Base-by-base conservation (phyloP, 306 rosid species). In the Purshia tridentata region DNA sequence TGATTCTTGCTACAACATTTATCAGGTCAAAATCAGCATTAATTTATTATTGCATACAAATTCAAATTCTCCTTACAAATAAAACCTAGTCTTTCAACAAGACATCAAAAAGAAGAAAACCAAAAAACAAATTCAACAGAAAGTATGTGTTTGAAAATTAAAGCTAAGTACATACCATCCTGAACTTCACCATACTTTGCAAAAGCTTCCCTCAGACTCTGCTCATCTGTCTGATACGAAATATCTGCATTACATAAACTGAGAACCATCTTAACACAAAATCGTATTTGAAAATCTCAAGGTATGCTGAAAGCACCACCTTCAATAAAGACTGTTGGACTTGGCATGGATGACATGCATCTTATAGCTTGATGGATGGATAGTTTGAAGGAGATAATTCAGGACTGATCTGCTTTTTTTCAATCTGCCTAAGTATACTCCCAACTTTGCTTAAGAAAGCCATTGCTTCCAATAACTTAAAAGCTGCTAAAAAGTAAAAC, bases 371-470 rank as follows among this genome's bases (percentile, higher is more conserved):
- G 92, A 66, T 79, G 82, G 78, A 79, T 16, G 16, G 88, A 88
- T 49, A 87, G 86, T 15, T 79, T 72, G 44, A 89, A 51, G 84
- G 39, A 47, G 84, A 82, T 40, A 80, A 68, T 56, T 88, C 87
- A 2, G 85, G 78, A 48, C 71, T 60, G 35, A 85, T 78, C 80
- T 70, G 85, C 84, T 74, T 81, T 77, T 60, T 76, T 15, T 84
- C 83, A 2, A 88, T 54, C 71, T 85, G 89, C 62, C 91, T 79
- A 2, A 89, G 87, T 55, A 89, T 60, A 72, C 72, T 89, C 84
- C 99, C 99, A 51, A 94, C 40, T 83, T 78, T 89, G 67, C 91
- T 82, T 7, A 94, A 78, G 82, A 94, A 89, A 78, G 97, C 92
- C 97, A 94, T 94, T 29, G 66, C 35, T 29, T 29, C 2, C 67